Evolutionary conservation across 257 asterid genomes (phyloP).

Genomic region (Fraxinus americana): DNA sequence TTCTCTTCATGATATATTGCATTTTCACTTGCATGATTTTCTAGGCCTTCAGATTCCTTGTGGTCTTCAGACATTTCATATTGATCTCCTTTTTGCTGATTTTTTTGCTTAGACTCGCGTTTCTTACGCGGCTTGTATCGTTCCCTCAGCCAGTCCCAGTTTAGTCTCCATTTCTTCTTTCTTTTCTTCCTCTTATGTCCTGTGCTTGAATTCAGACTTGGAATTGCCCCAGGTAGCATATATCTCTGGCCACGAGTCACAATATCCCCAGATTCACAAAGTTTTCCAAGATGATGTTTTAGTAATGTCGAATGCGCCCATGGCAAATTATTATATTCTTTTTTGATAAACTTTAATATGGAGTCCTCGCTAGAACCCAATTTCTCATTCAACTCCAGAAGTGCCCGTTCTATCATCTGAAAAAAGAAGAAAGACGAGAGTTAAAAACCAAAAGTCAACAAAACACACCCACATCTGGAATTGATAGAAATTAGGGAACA

Average conservation of each 20-base stretch:
- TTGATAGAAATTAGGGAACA: background rate
- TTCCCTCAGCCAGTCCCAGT: constrained; percentile 34
- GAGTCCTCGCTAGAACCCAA: constrained; percentile 56
- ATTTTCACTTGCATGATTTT: constrained; percentile 11
- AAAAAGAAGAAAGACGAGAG: background rate
- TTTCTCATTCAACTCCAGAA: constrained; percentile 47
- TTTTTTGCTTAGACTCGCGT: constrained; percentile 14
- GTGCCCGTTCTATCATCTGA: constrained; percentile 65
- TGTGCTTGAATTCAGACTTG: constrained; percentile 12
- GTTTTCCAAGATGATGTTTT: constrained; percentile 49
- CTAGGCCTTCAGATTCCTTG: constrained; percentile 18
- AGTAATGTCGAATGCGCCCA: constrained; percentile 51
- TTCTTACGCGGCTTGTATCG: constrained; percentile 24
- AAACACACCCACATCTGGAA: background rate
- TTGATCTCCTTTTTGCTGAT: constrained; percentile 11
- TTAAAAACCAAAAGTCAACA: background rate
- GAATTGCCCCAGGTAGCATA: constrained; percentile 26
- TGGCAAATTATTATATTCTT: constrained; percentile 49
- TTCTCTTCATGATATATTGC: background rate
- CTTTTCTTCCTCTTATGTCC: constrained; percentile 28
- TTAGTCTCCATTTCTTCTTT: constrained; percentile 28
- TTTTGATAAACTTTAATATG: constrained; percentile 47
- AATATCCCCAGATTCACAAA: constrained; percentile 39
- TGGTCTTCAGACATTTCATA: constrained; percentile 1
- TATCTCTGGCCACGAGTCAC: constrained; percentile 35